Conservation (phyloP, 257 asterid genomes). For the Solanum commersonii region DNA sequence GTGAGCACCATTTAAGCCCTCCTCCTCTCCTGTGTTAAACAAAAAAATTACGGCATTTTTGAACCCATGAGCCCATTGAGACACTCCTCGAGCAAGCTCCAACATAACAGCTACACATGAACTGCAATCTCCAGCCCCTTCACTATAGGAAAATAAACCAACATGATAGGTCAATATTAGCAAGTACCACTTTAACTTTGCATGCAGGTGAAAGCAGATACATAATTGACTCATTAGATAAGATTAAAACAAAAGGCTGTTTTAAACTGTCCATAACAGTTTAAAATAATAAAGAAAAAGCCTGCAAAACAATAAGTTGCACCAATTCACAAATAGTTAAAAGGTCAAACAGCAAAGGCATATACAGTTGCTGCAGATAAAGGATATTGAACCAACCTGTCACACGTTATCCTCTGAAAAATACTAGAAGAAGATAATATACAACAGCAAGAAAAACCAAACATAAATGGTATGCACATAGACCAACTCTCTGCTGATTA, state of each 20-base stretch:
- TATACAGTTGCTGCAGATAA: background rate
- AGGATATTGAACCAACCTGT: background rate
- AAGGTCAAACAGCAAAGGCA: background rate
- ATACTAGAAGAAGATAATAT: background rate
- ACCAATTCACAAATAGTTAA: background rate
- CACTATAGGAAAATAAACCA: conserved; percentile 32
- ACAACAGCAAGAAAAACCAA: background rate
- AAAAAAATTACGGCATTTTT: conserved; percentile 75
- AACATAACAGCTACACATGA: conserved; percentile 95
- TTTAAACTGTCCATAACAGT: background rate
- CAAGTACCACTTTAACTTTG: background rate
- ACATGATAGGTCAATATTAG: background rate
- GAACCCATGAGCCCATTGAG: conserved; percentile 98
- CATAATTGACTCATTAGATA: background rate
- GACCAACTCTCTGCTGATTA: background rate
- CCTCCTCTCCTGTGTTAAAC: conserved; percentile 97
- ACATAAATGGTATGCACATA: background rate
- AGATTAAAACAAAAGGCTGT: background rate
- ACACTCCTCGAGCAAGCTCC: conserved; percentile 97
- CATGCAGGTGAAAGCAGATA: background rate
- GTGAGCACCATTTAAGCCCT: conserved; percentile 96
- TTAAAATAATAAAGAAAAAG: background rate
- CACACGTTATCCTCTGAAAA: background rate
- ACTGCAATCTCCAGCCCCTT: conserved; percentile 99
- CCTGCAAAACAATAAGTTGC: background rate